A percentile compares a stretch with the other conserved stretches of the same genome.
These are phyloP conservation scores for Vitis hybrid DNA, from an alignment of 177 flowering plant genomes.

Conservation along the genomic window DNA sequence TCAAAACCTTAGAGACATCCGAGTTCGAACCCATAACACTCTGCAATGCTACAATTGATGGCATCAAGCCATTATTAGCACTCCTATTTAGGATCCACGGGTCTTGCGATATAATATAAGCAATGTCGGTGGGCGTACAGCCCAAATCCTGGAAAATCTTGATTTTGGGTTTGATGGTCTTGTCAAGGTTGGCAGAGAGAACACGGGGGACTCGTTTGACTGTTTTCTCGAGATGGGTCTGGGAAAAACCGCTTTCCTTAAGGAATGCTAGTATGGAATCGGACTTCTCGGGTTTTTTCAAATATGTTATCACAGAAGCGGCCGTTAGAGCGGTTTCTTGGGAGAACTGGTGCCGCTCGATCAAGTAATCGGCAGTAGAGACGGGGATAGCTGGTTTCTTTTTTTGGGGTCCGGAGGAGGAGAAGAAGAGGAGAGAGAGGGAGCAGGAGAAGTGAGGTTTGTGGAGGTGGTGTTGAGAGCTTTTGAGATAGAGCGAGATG, in stretches of 20 bases:
- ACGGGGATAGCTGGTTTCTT: neutral
- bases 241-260: slow-evolving; percentile 21
- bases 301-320: neutral
- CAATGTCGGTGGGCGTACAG: slow-evolving; percentile 18
- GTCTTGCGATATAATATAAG: slow-evolving; percentile 16
- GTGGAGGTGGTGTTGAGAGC: neutral
- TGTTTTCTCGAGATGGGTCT: slow-evolving; percentile 16
- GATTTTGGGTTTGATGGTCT: slow-evolving; percentile 38
- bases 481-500: neutral
- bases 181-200: slow-evolving; percentile 19
- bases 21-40: slow-evolving; percentile 24
- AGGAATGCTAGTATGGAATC: slow-evolving; percentile 14
- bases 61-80: slow-evolving; percentile 6
- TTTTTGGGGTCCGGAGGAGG: slow-evolving; percentile 6
- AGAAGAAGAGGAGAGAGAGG: slow-evolving; percentile 5
- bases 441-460: slow-evolving; percentile 7
- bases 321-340: slow-evolving; percentile 17
- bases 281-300: slow-evolving; percentile 1
- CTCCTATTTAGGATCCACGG: slow-evolving; percentile 22
- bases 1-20: slow-evolving; percentile 21
- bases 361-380: slow-evolving; percentile 7
- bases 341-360: slow-evolving; percentile 18
- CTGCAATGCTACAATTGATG: slow-evolving; percentile 21
- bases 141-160: slow-evolving; percentile 32
- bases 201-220: slow-evolving; percentile 9